These are phyloP conservation scores for Insectozyma bohioensis DNA, from an alignment of 1,139 yeast species.

Conservation along the genomic window DNA sequence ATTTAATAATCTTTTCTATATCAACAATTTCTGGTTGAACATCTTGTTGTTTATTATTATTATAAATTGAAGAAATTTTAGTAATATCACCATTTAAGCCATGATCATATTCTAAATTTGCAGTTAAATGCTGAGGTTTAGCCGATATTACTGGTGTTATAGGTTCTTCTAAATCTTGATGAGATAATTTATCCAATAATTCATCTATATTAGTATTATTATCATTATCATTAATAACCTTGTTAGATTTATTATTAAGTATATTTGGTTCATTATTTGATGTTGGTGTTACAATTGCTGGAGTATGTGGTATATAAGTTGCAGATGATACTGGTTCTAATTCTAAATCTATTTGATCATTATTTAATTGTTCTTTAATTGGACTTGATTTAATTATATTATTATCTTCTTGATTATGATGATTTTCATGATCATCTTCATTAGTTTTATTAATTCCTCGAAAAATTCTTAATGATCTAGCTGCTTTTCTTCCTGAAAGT, in stretches of 20 bases:
- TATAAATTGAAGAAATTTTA: slow-evolving; percentile 18
- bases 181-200: slow-evolving; percentile 1
- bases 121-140: slow-evolving; percentile 32
- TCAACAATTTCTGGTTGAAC: slow-evolving; percentile 11
- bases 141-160: slow-evolving; percentile 9
- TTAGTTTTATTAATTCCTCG: slow-evolving; percentile 20
- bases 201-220: slow-evolving; percentile 1
- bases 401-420: neutral
- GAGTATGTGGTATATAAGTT: slow-evolving; percentile 34
- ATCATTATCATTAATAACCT: no score
- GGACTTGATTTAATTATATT: slow-evolving; percentile 8
- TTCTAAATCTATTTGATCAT: slow-evolving; percentile 8
- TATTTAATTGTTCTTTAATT: slow-evolving; percentile 3
- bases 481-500: slow-evolving; percentile 36
- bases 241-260: no score
- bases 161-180: slow-evolving; percentile 9
- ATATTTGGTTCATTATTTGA: no score
- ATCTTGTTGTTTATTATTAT: slow-evolving; percentile 3
- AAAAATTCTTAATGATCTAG: slow-evolving; percentile 37
- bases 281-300: slow-evolving; percentile 14
- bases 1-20: slow-evolving; percentile 9
- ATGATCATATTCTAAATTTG: slow-evolving; percentile 40
- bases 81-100: slow-evolving; percentile 30
- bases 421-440: slow-evolving; percentile 9
- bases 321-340: slow-evolving; percentile 33